Conservation (phyloP, 805 yeast species). For the Candida oleophila region DNA sequence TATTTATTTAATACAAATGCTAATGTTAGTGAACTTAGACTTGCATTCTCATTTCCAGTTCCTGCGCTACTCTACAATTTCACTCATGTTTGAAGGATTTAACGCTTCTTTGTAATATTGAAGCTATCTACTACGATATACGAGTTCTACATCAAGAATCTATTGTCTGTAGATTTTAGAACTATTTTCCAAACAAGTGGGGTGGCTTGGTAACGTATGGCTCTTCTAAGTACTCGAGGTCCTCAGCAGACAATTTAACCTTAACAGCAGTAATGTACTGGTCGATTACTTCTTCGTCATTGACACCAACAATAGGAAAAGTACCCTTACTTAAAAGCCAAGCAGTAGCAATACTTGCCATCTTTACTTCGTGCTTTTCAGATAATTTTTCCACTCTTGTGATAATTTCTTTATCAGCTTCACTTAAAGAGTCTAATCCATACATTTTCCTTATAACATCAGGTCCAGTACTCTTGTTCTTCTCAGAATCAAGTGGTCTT, state of each 20-base stretch:
- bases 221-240: conserved; percentile 13
- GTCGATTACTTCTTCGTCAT: conserved; percentile 17
- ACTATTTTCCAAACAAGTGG: neutral
- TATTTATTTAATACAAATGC: too few species aligned
- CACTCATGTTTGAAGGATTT: too few species aligned
- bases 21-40: too few species aligned
- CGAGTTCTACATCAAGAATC: too few species aligned
- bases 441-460: conserved; percentile 9
- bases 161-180: neutral
- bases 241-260: conserved; percentile 13
- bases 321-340: conserved; percentile 21
- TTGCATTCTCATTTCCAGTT: too few species aligned
- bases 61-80: too few species aligned
- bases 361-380: conserved; percentile 42
- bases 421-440: conserved; percentile 13
- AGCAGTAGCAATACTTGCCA: conserved; percentile 33
- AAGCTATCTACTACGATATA: too few species aligned
- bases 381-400: conserved; percentile 55
- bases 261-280: conserved; percentile 12
- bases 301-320: conserved; percentile 19
- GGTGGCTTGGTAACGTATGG: conserved; percentile 6
- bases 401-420: conserved; percentile 15
- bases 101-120: too few species aligned
- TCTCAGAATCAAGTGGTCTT: conserved; percentile 36
- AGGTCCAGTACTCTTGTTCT: conserved; percentile 8